phyloP scores from a whole-genome alignment of 2,329 filamentous ascomycete species.

The Aspergillaceae sp. region DNA sequence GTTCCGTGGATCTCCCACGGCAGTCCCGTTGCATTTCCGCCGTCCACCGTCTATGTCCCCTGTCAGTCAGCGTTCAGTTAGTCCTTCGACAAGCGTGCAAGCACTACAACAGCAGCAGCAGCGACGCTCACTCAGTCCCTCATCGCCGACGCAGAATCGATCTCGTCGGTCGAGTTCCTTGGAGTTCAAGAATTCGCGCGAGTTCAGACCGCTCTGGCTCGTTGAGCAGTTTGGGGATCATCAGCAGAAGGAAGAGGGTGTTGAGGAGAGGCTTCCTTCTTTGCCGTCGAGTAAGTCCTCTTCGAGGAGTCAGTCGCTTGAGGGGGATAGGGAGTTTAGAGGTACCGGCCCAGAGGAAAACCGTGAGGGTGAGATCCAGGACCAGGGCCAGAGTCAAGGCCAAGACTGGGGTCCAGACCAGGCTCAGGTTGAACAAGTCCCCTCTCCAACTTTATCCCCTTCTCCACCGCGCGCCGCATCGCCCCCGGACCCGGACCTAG shows the following conservation, averaged over 20 bases:
- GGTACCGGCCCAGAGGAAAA: neutral
- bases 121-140: slow-evolving; percentile 26
- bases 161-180: slow-evolving; percentile 42
- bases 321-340: slow-evolving; percentile 24
- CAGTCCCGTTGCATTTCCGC: slow-evolving; percentile 49
- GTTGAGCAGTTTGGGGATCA: slow-evolving; percentile 54
- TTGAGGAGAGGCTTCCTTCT: slow-evolving; percentile 39
- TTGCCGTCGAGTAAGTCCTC: slow-evolving; percentile 10
- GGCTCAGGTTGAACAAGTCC: too few relatives aligned
- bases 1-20: slow-evolving; percentile 41
- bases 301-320: slow-evolving; percentile 32
- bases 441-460: too few relatives aligned
- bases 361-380: too few relatives aligned
- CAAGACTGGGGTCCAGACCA: too few relatives aligned
- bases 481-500: too few relatives aligned
- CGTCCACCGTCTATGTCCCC: slow-evolving; percentile 41
- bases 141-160: slow-evolving; percentile 30
- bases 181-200: slow-evolving; percentile 49
- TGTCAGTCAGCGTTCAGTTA: slow-evolving; percentile 28
- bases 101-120: too few relatives aligned
- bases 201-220: slow-evolving; percentile 74
- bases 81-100: slow-evolving; percentile 19
- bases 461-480: too few relatives aligned
- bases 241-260: slow-evolving; percentile 31
- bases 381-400: too few relatives aligned